phyloP scores from a whole-genome alignment of 371 early-diverging fungal species.

The Coemansia sp. region DNA sequence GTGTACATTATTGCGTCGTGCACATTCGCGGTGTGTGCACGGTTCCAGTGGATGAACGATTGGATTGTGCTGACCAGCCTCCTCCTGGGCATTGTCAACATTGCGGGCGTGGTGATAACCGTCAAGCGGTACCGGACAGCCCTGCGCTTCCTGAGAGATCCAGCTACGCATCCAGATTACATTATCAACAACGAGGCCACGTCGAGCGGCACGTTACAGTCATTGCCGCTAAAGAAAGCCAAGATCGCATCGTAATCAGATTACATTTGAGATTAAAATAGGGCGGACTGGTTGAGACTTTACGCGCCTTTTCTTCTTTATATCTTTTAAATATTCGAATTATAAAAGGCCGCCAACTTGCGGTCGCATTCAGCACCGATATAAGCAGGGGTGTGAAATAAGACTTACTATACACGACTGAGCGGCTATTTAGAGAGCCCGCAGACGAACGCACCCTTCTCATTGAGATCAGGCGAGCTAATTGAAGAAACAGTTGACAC shows the following conservation, averaged over 20 bases:
- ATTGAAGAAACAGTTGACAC: not conserved
- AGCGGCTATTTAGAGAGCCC: not conserved
- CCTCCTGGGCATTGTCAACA: conserved; percentile 27
- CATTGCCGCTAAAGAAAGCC: not conserved
- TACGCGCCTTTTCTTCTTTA: not conserved
- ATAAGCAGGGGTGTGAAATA: not conserved
- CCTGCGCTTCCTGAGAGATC: conserved; percentile 38
- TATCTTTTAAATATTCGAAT: not conserved
- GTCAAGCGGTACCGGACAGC: conserved; percentile 30
- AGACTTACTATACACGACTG: not conserved
- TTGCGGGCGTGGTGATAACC: conserved; percentile 36
- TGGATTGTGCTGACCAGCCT: conserved; percentile 43
- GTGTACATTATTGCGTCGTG: conserved; percentile 31
- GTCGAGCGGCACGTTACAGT: conserved; percentile 8
- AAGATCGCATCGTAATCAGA: not conserved
- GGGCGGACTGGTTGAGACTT: not conserved
- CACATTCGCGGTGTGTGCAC: conserved; percentile 11
- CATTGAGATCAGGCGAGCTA: not conserved
- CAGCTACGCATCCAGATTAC: conserved; percentile 41
- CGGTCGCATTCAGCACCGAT: not conserved
- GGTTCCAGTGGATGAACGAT: conserved; percentile 37
- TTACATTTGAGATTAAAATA: not conserved
- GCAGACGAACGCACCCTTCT: not conserved
- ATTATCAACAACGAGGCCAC: conserved; percentile 36
- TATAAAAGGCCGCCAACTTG: not conserved